phyloP scores from a whole-genome alignment of 1,139 yeast species.

The Yamadazyma taylorii region DNA sequence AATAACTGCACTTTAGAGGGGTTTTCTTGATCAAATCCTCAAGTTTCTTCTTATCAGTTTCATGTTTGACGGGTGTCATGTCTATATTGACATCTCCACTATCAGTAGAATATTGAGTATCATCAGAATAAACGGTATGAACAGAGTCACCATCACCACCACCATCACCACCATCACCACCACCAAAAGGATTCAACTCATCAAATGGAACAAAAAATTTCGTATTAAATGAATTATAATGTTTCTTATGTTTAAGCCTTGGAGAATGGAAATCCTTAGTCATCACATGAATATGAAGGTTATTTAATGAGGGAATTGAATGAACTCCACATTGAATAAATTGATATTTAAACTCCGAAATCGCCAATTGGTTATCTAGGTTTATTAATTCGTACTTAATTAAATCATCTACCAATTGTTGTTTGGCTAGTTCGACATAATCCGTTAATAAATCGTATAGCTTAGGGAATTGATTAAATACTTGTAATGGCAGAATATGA shows the following conservation, averaged over 20 bases:
- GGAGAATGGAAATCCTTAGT: constrained; percentile 61
- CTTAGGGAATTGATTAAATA: constrained; percentile 35
- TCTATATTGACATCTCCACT: neutral
- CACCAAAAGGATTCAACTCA: constrained; percentile 7
- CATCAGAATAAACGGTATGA: constrained; percentile 10
- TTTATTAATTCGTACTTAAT: constrained; percentile 20
- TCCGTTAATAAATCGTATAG: constrained; percentile 30
- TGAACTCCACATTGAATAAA: constrained; percentile 68
- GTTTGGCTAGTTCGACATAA: constrained; percentile 46
- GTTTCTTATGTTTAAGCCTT: constrained; percentile 58
- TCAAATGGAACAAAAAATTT: constrained; percentile 59
- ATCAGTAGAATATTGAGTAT: constrained; percentile 3
- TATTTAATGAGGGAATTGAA: constrained; percentile 65
- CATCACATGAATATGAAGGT: constrained; percentile 72
- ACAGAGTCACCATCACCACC: constrained; percentile 6
- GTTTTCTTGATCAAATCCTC: constrained; percentile 30
- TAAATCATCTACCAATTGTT: constrained; percentile 39
- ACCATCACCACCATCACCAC: constrained; percentile 3
- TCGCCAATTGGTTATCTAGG: constrained; percentile 9
- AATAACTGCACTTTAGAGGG: constrained; percentile 51
- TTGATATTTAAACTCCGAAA: constrained; percentile 23
- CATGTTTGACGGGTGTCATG: constrained; percentile 9
- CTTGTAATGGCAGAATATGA: constrained; percentile 52
- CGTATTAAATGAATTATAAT: constrained; percentile 71
- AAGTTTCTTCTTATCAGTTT: constrained; percentile 17